These are phyloP conservation scores for Zoysia japonica DNA, from an alignment of 176 grass and related monocot species.

Conservation along the genomic window DNA sequence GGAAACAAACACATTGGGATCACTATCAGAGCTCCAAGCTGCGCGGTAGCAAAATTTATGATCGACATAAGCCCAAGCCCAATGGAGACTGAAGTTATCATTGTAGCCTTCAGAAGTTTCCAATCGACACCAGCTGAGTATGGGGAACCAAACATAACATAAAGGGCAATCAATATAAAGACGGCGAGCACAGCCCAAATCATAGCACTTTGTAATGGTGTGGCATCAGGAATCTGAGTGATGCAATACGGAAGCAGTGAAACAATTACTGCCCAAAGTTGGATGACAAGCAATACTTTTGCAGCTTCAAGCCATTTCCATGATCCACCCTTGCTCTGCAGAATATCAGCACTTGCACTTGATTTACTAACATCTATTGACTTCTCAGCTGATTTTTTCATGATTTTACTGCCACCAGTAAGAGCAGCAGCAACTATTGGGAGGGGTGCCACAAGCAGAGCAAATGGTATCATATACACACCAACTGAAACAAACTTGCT, in stretches of 20 bases:
- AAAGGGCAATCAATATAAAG: constrained; percentile 45
- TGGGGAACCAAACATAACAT: constrained; percentile 57
- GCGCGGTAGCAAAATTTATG: constrained; percentile 91
- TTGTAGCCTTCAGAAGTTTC: constrained; percentile 77
- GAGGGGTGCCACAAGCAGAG: constrained; percentile 69
- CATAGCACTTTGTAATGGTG: constrained; percentile 38
- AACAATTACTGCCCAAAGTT: constrained; percentile 74
- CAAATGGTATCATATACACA: constrained; percentile 97
- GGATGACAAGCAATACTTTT: constrained; percentile 72
- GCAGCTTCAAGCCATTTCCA: constrained; percentile 87
- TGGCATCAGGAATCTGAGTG: constrained; percentile 57
- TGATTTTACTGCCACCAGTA: constrained; percentile 44
- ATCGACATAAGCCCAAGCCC: constrained; percentile 89
- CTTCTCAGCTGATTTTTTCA: constrained; percentile 18
- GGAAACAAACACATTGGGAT: constrained; percentile 81
- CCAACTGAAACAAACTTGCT: constrained; percentile 95
- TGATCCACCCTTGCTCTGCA: constrained; percentile 43
- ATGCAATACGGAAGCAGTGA: constrained; percentile 70
- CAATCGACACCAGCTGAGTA: constrained; percentile 68
- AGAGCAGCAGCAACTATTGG: constrained; percentile 88
- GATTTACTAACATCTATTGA: neutral
- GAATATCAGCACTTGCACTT: constrained; percentile 30
- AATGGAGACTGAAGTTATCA: constrained; percentile 67
- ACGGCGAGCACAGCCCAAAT: constrained; percentile 66
- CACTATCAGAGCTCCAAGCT: constrained; percentile 77